Evolutionary conservation across 768 basidiomycete genomes (phyloP).

Genomic region (Pleurotus platypus): DNA sequence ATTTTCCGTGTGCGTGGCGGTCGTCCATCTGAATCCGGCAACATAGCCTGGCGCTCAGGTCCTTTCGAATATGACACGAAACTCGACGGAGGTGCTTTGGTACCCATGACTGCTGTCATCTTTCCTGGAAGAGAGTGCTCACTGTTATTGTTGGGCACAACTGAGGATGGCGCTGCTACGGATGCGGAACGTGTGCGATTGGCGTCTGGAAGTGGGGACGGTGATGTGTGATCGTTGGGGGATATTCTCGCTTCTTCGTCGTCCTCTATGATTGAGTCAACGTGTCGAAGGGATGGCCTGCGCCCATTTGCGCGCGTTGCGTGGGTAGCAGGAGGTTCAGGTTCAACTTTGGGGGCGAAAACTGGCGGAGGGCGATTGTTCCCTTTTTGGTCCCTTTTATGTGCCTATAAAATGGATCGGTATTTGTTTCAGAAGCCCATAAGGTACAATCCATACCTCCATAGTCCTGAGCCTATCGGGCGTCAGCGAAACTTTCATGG

Average conservation of each 20-base stretch:
- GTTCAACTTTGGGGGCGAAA: constrained; percentile 31
- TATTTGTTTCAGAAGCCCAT: constrained; percentile 14
- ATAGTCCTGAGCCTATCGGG: constrained; percentile 91
- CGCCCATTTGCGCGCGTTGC: constrained; percentile 30
- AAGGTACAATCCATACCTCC: constrained; percentile 61
- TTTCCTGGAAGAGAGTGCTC: constrained; percentile 1
- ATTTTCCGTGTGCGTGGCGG: constrained; percentile 50
- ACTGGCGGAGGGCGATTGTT: constrained; percentile 34
- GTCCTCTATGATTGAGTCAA: constrained; percentile 65
- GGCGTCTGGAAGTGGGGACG: constrained; percentile 25
- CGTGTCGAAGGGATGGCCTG: constrained; percentile 46
- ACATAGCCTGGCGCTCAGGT: not conserved
- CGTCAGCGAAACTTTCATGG: constrained; percentile 94
- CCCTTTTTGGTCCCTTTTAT: constrained; percentile 70
- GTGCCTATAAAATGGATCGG: constrained; percentile 38
- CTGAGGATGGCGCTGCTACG: constrained; percentile 19
- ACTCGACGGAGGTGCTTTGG: not conserved
- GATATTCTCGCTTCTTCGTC: constrained; percentile 45
- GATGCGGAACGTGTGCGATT: constrained; percentile 39
- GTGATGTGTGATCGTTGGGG: constrained; percentile 33
- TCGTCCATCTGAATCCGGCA: constrained; percentile 1
- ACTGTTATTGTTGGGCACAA: constrained; percentile 15
- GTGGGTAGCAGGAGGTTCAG: constrained; percentile 21
- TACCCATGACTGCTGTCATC: not conserved
- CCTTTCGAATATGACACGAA: not conserved